phyloP scores from a whole-genome alignment of 2,329 filamentous ascomycete genomes.

The Exophiala bonariae region DNA sequence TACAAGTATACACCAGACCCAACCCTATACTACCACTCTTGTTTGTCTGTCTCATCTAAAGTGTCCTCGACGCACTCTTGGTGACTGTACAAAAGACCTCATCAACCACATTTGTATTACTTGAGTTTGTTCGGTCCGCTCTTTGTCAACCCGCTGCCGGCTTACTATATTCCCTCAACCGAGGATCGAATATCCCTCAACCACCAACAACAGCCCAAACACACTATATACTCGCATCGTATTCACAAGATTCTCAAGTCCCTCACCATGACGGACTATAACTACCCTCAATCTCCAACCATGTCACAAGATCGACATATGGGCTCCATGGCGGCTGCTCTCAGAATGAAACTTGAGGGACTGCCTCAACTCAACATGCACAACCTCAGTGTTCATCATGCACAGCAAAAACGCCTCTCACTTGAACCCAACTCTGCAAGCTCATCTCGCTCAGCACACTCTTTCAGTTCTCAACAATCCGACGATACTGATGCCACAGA shows the following conservation, averaged over 20 bases:
- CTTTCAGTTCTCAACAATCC: constrained; percentile 23
- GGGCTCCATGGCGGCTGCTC: constrained; percentile 27
- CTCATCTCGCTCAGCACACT: constrained; percentile 26
- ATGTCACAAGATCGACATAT: constrained; percentile 25
- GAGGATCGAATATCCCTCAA: no score
- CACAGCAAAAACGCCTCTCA: constrained; percentile 16
- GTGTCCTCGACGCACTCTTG: no score
- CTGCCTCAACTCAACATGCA: constrained; percentile 24
- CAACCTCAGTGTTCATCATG: constrained; percentile 15
- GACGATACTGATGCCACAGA: constrained; percentile 28
- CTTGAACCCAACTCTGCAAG: constrained; percentile 22
- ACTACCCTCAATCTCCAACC: constrained; percentile 21
- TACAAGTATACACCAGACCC: constrained; percentile 2
- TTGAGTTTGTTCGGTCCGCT: neutral
- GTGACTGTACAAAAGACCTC: neutral
- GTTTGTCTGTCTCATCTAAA: no score
- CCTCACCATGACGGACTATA: constrained; percentile 19
- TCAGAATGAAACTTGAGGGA: constrained; percentile 24
- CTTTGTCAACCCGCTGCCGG: neutral
- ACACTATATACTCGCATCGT: no score
- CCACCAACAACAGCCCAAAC: no score
- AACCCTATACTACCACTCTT: no score
- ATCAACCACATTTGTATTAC: no score
- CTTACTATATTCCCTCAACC: constrained; percentile 20
- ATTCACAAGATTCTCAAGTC: neutral